Evolutionary conservation across 371 early-diverging fungal species (phyloP).

Genomic region (Haplosporangium sp.): DNA sequence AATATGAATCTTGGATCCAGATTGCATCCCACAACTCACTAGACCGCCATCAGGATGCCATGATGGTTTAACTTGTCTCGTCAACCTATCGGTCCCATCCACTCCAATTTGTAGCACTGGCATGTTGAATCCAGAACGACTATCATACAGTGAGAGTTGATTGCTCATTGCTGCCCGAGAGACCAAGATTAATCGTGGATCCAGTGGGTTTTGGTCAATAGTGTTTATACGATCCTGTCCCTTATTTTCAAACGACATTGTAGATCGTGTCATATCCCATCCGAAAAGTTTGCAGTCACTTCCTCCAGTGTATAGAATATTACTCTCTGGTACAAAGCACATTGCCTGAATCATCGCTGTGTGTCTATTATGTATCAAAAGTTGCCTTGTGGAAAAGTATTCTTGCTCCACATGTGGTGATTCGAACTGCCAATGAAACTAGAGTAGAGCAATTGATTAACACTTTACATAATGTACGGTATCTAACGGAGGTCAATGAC

Average conservation of each 20-base stretch:
- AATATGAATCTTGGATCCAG: slow-evolving; percentile 45
- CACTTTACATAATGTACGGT: too few species aligned
- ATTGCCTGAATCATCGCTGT: slow-evolving; percentile 38
- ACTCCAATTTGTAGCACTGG: slow-evolving; percentile 38
- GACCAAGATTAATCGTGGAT: slow-evolving; percentile 36
- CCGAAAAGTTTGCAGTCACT: slow-evolving; percentile 34
- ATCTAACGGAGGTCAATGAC: neutral
- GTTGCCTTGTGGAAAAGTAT: slow-evolving; percentile 19
- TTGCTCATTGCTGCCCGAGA: slow-evolving; percentile 28
- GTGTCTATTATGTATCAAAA: slow-evolving; percentile 28
- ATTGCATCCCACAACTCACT: slow-evolving; percentile 42
- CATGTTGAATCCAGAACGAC: slow-evolving; percentile 18
- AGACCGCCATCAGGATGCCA: slow-evolving; percentile 47
- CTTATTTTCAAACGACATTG: slow-evolving; percentile 27
- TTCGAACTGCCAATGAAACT: slow-evolving; percentile 40
- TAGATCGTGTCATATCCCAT: slow-evolving; percentile 40
- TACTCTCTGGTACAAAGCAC: slow-evolving; percentile 14
- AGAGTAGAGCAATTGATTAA: neutral
- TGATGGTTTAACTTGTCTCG: slow-evolving; percentile 31
- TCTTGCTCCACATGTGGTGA: slow-evolving; percentile 24
- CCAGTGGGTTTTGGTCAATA: slow-evolving; percentile 33
- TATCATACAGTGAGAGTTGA: slow-evolving; percentile 41
- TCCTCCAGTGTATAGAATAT: slow-evolving; percentile 34
- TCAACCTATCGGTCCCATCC: slow-evolving; percentile 34
- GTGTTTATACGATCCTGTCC: slow-evolving; percentile 36